Evolutionary conservation across 2,329 filamentous ascomycete species (phyloP), one percentile per base, ranked within the genome.

Genomic region (Coleophoma crateriformis): DNA sequence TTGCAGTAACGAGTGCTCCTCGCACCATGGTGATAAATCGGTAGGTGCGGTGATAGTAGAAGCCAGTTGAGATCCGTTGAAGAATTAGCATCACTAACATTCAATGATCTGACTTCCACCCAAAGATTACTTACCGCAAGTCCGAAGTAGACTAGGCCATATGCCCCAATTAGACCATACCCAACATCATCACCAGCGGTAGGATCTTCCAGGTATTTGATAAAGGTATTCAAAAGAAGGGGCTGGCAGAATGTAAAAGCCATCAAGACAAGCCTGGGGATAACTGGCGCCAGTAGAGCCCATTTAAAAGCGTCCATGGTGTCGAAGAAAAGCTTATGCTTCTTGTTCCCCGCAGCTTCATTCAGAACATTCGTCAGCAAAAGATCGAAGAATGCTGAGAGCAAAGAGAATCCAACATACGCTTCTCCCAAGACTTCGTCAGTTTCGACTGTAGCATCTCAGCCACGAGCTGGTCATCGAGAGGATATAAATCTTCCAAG

Each of bases 121-220:
- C 8, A 20, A 13, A 14, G n/a, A 42, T 3, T 14, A 20, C 63
- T 53, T 47, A 74, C 65, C 22, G 17, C 35, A 27, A 60, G 54
- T 13, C 56, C 58, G 20, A 54, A 17, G 37, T 61, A 59, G 8
- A 58, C 55, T 7, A 61, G 32, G 8, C 52, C 51, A 33, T 56
- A 60, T 0, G 56, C 59, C 11, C 56, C 59, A 12, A 61, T 55
- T 20, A 61, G 45, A 8, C 58, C 58, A 45, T 58, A 54, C 2
- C 57, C 58, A 4, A 20, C 52, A 45, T 48, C 35, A 0, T 50
- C 55, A 32, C 40, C 40, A 15, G 50, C 44, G 14, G 48, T 38
- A 13, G 50, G 45, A 17, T 39, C 27, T 22, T 22, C 12, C 11
- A 45, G n/a, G 20, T 34, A 45, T 12, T 46, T 50, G 4, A 56